Conservation (phyloP, 169 alveolate species). For the Amoebophrya sp. region DNA sequence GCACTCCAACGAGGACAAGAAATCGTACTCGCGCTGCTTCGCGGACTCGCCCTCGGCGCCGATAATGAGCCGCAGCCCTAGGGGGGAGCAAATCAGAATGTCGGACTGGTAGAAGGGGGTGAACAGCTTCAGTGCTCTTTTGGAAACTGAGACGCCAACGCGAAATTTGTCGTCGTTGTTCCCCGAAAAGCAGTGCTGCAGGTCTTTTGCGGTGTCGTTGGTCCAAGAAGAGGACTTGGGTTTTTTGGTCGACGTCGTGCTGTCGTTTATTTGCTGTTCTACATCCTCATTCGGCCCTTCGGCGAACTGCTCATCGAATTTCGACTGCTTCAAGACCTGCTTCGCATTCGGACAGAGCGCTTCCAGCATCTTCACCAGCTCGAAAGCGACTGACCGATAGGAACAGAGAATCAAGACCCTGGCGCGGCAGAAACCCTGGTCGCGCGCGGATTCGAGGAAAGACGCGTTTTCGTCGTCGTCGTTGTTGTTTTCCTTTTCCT, state of each 20-base stretch:
- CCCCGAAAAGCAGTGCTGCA: slow-evolving; percentile 54
- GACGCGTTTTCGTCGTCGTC: too few relatives aligned
- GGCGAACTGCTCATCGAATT: slow-evolving; percentile 56
- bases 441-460: slow-evolving; percentile 39
- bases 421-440: slow-evolving; percentile 72
- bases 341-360: slow-evolving; percentile 57
- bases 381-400: slow-evolving; percentile 59
- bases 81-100: slow-evolving; percentile 75
- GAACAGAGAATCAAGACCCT: slow-evolving; percentile 66
- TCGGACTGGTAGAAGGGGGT: slow-evolving; percentile 73
- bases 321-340: slow-evolving; percentile 40
- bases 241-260: not conserved
- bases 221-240: not conserved
- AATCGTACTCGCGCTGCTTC: slow-evolving; percentile 53
- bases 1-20: slow-evolving; percentile 73
- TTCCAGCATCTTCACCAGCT: slow-evolving; percentile 54
- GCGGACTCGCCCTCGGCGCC: slow-evolving; percentile 50
- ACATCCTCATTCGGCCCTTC: slow-evolving; percentile 28
- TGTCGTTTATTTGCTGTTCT: not conserved
- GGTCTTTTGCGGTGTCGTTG: not conserved
- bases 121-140: slow-evolving; percentile 60
- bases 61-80: slow-evolving; percentile 63
- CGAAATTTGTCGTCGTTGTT: slow-evolving; percentile 73
- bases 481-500: not conserved
- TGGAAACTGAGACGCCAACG: slow-evolving; percentile 66